Conservation (phyloP, 305 asterid genomes). For the Solanum hybrid region DNA sequence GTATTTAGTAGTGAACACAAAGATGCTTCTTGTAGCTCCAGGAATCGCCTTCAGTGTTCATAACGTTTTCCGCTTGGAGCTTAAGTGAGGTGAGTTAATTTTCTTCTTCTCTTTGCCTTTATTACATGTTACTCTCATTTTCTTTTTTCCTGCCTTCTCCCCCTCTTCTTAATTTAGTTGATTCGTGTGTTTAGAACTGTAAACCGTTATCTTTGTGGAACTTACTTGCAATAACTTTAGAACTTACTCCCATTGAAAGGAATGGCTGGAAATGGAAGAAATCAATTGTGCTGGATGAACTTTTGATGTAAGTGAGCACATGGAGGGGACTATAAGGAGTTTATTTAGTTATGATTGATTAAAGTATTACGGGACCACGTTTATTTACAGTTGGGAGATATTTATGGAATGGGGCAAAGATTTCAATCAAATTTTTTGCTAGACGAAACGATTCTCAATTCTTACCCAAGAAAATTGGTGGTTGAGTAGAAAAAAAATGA, state of each 20-base stretch:
- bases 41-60: conserved; percentile 63
- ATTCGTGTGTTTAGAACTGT: not conserved
- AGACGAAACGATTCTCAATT: not conserved
- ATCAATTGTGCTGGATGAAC: not conserved
- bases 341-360: not conserved
- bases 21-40: conserved; percentile 42
- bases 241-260: not conserved
- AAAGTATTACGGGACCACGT: not conserved
- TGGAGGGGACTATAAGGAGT: not conserved
- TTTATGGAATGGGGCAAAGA: not conserved
- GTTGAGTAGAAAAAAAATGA: not conserved
- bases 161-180: not conserved
- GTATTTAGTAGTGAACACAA: not conserved
- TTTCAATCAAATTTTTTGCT: not conserved
- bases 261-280: not conserved
- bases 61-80: conserved; percentile 81
- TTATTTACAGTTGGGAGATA: not conserved
- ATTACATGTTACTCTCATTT: not conserved
- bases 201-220: not conserved
- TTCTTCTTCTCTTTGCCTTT: not conserved
- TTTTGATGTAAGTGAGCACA: not conserved
- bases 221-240: not conserved
- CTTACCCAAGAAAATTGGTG: not conserved
- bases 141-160: not conserved
- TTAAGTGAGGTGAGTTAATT: conserved; percentile 54